These are phyloP conservation scores for Pythium monospermum DNA, from an alignment of 352 stramenopile genomes.

Conservation along the genomic window DNA sequence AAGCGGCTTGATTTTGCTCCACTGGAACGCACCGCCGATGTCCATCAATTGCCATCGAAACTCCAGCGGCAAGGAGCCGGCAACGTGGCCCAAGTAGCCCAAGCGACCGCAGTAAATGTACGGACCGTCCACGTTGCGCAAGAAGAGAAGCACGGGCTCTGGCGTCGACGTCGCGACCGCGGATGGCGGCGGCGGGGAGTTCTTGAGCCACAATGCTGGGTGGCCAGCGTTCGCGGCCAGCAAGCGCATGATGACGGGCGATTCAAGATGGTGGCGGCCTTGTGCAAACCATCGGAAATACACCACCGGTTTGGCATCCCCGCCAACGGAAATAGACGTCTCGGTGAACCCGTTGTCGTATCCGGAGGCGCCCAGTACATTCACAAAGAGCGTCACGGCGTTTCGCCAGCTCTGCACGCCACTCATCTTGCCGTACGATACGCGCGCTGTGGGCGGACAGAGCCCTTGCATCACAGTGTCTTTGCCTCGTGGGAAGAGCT, in stretches of 20 bases:
- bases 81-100: slow-evolving; percentile 39
- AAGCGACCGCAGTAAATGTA: slow-evolving; percentile 69
- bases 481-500: slow-evolving; percentile 50
- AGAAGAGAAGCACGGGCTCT: slow-evolving; percentile 43
- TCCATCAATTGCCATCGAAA: slow-evolving; percentile 71
- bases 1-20: slow-evolving; percentile 25
- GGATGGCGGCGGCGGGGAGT: not conserved
- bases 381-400: slow-evolving; percentile 51
- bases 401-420: slow-evolving; percentile 52
- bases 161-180: not conserved
- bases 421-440: slow-evolving; percentile 39
- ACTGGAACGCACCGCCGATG: slow-evolving; percentile 21
- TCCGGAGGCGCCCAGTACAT: slow-evolving; percentile 24
- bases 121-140: slow-evolving; percentile 40
- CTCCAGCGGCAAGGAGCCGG: slow-evolving; percentile 32
- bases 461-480: slow-evolving; percentile 41
- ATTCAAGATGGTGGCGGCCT: slow-evolving; percentile 23
- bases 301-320: slow-evolving; percentile 17
- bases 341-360: slow-evolving; percentile 55
- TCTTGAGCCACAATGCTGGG: slow-evolving; percentile 25
- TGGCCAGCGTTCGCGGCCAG: slow-evolving; percentile 25
- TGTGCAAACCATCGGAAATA: slow-evolving; percentile 62
- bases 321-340: not conserved
- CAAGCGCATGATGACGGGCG: slow-evolving; percentile 31
- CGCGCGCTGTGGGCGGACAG: slow-evolving; percentile 19